A percentile compares a stretch with the other conserved stretches of the same genome.
These are phyloP conservation scores for Penicillium egyptiacum DNA, from an alignment of 495 filamentous ascomycete genomes.

Conservation along the genomic window DNA sequence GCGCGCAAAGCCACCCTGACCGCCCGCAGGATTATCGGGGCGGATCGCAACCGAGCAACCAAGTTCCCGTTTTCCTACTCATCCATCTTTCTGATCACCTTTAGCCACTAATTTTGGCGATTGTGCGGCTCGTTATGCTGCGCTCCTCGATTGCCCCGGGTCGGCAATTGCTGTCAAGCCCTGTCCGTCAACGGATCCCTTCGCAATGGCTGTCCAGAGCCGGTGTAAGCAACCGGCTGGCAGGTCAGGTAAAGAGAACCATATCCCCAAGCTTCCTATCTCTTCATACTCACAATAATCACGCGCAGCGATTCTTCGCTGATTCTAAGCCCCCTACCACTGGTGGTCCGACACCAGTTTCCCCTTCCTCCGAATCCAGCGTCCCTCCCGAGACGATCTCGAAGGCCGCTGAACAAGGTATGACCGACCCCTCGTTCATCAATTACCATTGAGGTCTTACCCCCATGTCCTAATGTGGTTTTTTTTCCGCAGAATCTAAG, in stretches of 20 bases:
- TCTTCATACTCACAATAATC: constrained; percentile 11
- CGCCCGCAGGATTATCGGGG: constrained; percentile 45
- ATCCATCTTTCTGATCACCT: constrained; percentile 32
- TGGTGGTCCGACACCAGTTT: constrained; percentile 39
- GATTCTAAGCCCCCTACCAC: constrained; percentile 40
- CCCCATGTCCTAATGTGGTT: constrained; percentile 16
- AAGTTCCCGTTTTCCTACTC: constrained; percentile 39
- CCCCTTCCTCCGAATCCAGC: constrained; percentile 51
- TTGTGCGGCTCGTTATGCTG: constrained; percentile 52
- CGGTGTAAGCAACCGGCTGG: constrained; percentile 44
- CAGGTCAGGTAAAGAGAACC: constrained; percentile 45
- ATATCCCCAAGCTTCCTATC: constrained; percentile 12
- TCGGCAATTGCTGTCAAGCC: constrained; percentile 45
- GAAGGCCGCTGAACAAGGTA: constrained; percentile 51
- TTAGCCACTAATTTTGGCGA: constrained; percentile 35
- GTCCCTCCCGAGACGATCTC: constrained; percentile 63
- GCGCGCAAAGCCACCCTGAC: constrained; percentile 24
- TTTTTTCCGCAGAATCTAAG: constrained; percentile 24
- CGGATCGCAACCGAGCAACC: constrained; percentile 46
- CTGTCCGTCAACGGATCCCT: constrained; percentile 44
- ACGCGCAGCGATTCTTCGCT: constrained; percentile 45
- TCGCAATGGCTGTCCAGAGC: constrained; percentile 49
- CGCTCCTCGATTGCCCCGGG: constrained; percentile 48
- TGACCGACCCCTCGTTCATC: constrained; percentile 27
- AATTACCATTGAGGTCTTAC: constrained; percentile 12